These are phyloP conservation scores for Malbranchea zuffiana DNA, from an alignment of 2,329 filamentous ascomycete species.

Conservation along the genomic window DNA sequence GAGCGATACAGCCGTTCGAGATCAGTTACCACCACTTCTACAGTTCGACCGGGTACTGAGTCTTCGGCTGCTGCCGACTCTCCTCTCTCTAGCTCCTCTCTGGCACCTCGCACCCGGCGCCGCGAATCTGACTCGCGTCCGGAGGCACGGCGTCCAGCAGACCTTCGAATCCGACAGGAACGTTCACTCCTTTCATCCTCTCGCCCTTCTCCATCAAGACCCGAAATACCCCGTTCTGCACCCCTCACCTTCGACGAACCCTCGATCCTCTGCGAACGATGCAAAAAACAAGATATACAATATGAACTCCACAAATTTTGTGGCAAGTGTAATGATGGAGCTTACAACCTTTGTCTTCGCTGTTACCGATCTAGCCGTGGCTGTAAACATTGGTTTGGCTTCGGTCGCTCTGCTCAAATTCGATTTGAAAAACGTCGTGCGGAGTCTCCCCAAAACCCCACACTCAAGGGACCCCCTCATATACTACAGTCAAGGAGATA, in stretches of 20 bases:
- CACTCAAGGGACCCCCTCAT: constrained; percentile 41
- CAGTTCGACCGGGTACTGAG: not conserved
- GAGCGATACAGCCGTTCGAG: constrained; percentile 4
- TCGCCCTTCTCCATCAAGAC: constrained; percentile 25
- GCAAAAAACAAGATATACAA: constrained; percentile 61
- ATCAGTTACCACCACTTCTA: constrained; percentile 1
- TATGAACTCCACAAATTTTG: constrained; percentile 84
- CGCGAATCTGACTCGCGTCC: not conserved
- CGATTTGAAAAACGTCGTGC: constrained; percentile 51
- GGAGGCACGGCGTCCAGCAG: not conserved
- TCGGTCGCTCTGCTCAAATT: constrained; percentile 59
- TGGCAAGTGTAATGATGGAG: constrained; percentile 53
- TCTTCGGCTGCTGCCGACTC: not conserved
- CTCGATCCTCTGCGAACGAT: constrained; percentile 61
- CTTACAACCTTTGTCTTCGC: constrained; percentile 66
- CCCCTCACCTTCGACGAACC: constrained; percentile 52
- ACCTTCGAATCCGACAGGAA: constrained; percentile 2
- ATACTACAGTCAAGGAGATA: constrained; percentile 35
- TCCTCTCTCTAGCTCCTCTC: not conserved
- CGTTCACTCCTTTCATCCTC: constrained; percentile 16
- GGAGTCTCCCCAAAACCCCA: constrained; percentile 19
- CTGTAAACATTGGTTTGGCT: constrained; percentile 81
- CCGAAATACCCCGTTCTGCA: constrained; percentile 19
- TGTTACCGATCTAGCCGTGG: constrained; percentile 71
- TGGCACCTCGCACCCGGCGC: not conserved